Evolutionary conservation across 345 rosid genomes (phyloP), one percentile per base, ranked within the genome.

Genomic region (Odontarrhena argentea): DNA sequence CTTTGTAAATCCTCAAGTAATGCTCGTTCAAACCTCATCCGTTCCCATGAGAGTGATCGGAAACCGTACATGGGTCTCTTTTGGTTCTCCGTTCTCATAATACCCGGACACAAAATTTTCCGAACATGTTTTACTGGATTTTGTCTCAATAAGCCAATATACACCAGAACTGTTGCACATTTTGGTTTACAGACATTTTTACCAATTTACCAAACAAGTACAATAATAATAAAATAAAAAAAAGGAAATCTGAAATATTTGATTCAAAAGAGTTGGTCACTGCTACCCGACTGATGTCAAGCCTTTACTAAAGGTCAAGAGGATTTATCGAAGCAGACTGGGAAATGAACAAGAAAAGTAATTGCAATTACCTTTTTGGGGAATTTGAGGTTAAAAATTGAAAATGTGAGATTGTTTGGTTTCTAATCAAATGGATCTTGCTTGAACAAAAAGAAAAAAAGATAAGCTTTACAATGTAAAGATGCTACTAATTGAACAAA

Each of bases 391-490:
- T 73, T 66, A 53, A 73, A 44, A 66, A 43, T 64, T 51, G 56
- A 73, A 66, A 73, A 52, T 66, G 43, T 58, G 37, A 44, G 30
- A 51, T 58, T 25, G 49, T 35, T 44, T 36, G 61, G 66, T 65
- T 61, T 60, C 55, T 65, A 74, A 67, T 38, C 50, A 74, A 74
- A 74, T 74, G 12, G 43, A 62, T 54, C 46, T 68, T 55, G 52
- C 77, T 47, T 12, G 61, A 36, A 55, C 15, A 55, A 46, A 30
- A 13, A 59, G 57, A 51, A 12, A 48, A 0, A 53, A 6, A 48
- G 48, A 57, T 60, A 63, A 69, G 74, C 82, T 91, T 91, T 85
- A 88, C 96, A 86, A 30, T 72, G 79, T 47, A 77, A 75, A 74
- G 65, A 61, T 48, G 65, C 60, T 68, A 68, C 71, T 67, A 72